Evolutionary conservation across 192 early-diverging fungal genomes (phyloP).

Genomic region (Umbelopsis sp.): DNA sequence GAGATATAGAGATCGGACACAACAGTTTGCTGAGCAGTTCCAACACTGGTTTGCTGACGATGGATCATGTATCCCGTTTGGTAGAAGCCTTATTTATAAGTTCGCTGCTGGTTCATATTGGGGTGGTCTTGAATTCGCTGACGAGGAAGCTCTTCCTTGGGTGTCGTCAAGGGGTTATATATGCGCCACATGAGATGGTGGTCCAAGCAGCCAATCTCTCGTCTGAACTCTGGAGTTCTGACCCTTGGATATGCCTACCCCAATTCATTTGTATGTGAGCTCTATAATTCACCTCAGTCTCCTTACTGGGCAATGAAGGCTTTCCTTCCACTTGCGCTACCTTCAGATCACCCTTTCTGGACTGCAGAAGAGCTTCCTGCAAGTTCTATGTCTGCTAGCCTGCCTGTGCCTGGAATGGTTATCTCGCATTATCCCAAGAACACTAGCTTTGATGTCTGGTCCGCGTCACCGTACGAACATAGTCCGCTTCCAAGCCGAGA

Average conservation of each 20-base stretch:
- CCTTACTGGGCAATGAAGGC: constrained; percentile 23
- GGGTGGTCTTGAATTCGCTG: constrained; percentile 3
- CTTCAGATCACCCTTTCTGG: constrained; percentile 2
- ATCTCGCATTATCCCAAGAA: constrained; percentile 21
- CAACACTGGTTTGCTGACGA: constrained; percentile 28
- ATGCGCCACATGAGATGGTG: constrained; percentile 29
- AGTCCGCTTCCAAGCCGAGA: constrained; percentile 17
- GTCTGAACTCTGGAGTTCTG: constrained; percentile 5
- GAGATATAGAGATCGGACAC: neutral
- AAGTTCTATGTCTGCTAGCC: neutral
- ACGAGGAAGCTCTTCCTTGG: constrained; percentile 23
- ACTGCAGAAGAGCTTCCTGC: constrained; percentile 12
- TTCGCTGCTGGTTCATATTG: constrained; percentile 20
- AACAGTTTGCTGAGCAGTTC: constrained; percentile 11
- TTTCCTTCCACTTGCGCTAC: constrained; percentile 15
- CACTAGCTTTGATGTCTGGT: constrained; percentile 20
- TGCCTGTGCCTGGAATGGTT: constrained; percentile 20
- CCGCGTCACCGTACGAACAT: neutral
- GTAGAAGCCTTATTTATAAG: constrained; percentile 7
- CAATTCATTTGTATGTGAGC: constrained; percentile 10
- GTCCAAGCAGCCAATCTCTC: constrained; percentile 18
- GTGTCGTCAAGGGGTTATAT: constrained; percentile 24
- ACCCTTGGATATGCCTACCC: constrained; percentile 21
- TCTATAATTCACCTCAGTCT: constrained; percentile 22
- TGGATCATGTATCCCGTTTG: constrained; percentile 20